phyloP scores from a whole-genome alignment of 768 basidiomycete genomes.

The Hortiboletus campestris region DNA sequence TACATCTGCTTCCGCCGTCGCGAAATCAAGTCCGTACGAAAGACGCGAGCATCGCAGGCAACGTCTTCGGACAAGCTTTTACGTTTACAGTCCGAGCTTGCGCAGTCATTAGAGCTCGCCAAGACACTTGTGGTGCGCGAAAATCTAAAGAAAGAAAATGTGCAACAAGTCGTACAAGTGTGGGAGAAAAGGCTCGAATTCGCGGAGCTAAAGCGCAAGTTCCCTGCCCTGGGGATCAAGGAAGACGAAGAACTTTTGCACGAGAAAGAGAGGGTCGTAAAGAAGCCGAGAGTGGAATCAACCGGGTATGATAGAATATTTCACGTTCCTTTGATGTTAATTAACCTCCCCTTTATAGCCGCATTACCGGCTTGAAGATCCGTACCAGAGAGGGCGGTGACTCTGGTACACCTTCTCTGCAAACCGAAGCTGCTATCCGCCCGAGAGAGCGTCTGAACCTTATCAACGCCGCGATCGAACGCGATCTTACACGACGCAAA shows the following conservation, averaged over 20 bases:
- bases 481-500: constrained; percentile 62
- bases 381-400: constrained; percentile 47
- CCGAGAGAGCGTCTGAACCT: constrained; percentile 64
- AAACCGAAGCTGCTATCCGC: constrained; percentile 49
- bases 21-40: constrained; percentile 90
- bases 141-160: constrained; percentile 65
- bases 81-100: constrained; percentile 75
- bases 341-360: constrained; percentile 29
- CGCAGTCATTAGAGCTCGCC: constrained; percentile 71
- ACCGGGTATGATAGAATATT: constrained; percentile 7
- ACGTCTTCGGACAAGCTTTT: constrained; percentile 86
- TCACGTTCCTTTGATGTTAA: background rate
- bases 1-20: constrained; percentile 97
- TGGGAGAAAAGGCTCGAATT: constrained; percentile 80
- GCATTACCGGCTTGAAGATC: constrained; percentile 52
- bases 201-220: constrained; percentile 77
- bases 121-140: constrained; percentile 70
- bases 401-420: constrained; percentile 35
- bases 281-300: constrained; percentile 48
- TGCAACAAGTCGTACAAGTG: constrained; percentile 55
- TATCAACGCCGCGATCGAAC: constrained; percentile 54
- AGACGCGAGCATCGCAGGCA: constrained; percentile 89
- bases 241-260: constrained; percentile 70
- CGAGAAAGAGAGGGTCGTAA: constrained; percentile 67
- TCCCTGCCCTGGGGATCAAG: constrained; percentile 56